Conservation (phyloP, 1,284 basidiomycete species). For the Takashimella koratensis region DNA sequence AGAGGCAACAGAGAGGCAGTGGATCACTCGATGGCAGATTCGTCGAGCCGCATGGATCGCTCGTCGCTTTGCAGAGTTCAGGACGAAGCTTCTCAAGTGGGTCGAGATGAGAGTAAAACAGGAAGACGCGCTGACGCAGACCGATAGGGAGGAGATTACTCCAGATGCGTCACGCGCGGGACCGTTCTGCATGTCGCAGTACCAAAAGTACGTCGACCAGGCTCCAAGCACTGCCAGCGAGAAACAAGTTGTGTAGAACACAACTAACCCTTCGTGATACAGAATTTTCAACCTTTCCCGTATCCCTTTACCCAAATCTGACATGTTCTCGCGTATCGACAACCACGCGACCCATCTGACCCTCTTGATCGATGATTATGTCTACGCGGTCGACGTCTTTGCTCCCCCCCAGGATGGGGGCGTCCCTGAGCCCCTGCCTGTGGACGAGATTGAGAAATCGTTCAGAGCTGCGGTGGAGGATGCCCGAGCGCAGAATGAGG, state of each 20-base stretch:
- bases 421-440: slow-evolving; percentile 40
- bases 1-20: slow-evolving; percentile 44
- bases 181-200: slow-evolving; percentile 59
- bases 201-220: slow-evolving; percentile 51
- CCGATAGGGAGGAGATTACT: slow-evolving; percentile 53
- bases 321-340: slow-evolving; percentile 58
- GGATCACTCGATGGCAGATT: slow-evolving; percentile 77
- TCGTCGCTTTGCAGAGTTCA: slow-evolving; percentile 73
- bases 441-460: slow-evolving; percentile 63
- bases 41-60: slow-evolving; percentile 80
- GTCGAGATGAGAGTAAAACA: no score
- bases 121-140: slow-evolving; percentile 18
- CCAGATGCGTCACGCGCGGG: slow-evolving; percentile 56
- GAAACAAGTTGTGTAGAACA: no score
- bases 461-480: slow-evolving; percentile 68
- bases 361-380: slow-evolving; percentile 74
- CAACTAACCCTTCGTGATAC: not conserved
- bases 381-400: slow-evolving; percentile 73
- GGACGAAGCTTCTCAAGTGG: slow-evolving; percentile 55
- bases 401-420: slow-evolving; percentile 34
- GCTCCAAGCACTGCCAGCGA: slow-evolving; percentile 5
- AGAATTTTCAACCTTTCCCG: slow-evolving; percentile 69
- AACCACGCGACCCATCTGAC: slow-evolving; percentile 62
- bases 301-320: slow-evolving; percentile 63
- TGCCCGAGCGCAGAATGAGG: slow-evolving; percentile 56